phyloP scores from a whole-genome alignment of 2,329 filamentous ascomycete species.

The Furcasterigmium sp. region DNA sequence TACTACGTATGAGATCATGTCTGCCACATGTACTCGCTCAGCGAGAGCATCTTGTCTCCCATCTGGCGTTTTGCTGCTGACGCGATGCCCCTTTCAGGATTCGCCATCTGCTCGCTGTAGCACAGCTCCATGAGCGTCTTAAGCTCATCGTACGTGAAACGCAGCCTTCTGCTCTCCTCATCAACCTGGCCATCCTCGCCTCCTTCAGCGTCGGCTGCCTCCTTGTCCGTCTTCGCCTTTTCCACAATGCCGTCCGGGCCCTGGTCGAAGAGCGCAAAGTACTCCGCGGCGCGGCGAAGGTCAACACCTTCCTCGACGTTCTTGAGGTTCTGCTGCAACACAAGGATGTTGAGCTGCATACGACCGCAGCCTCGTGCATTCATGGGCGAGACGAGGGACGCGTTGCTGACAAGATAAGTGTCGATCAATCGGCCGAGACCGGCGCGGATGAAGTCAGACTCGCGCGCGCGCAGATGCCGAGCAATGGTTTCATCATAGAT shows the following conservation, averaged over 20 bases:
- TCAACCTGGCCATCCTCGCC: slow-evolving; percentile 27
- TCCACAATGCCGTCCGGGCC: slow-evolving; percentile 62
- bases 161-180: slow-evolving; percentile 23
- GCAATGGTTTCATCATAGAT: slow-evolving; percentile 79
- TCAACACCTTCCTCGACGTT: slow-evolving; percentile 73
- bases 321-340: slow-evolving; percentile 94
- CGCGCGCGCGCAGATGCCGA: slow-evolving; percentile 64
- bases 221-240: slow-evolving; percentile 55
- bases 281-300: slow-evolving; percentile 58
- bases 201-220: slow-evolving; percentile 39
- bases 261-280: slow-evolving; percentile 62
- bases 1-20: slow-evolving; percentile 22
- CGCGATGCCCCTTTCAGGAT: slow-evolving; percentile 62
- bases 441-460: slow-evolving; percentile 69
- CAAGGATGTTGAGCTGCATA: slow-evolving; percentile 90
- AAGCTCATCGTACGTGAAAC: slow-evolving; percentile 61
- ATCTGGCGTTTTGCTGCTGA: slow-evolving; percentile 63
- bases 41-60: slow-evolving; percentile 62
- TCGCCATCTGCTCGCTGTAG: slow-evolving; percentile 61
- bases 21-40: slow-evolving; percentile 72
- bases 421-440: slow-evolving; percentile 78
- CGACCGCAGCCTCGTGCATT: slow-evolving; percentile 78
- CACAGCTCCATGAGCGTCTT: slow-evolving; percentile 61
- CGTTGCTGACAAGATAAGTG: slow-evolving; percentile 68
- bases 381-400: slow-evolving; percentile 70